These are phyloP conservation scores for Pholiota microspora DNA, from an alignment of 768 basidiomycete genomes.

Conservation along the genomic window DNA sequence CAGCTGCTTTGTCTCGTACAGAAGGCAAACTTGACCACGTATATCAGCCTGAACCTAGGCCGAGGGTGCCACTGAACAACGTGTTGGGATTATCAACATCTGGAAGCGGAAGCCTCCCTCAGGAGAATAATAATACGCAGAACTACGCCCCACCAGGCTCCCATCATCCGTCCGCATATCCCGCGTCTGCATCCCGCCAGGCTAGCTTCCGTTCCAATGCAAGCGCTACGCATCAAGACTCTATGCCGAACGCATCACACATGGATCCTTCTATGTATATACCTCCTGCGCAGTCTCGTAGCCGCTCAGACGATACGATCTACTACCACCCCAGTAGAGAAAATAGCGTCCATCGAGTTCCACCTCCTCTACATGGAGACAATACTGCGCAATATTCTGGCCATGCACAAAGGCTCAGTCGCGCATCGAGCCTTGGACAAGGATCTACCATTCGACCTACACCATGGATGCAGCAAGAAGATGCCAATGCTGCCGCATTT, in stretches of 20 bases:
- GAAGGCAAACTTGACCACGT: neutral
- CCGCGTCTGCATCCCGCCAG: neutral
- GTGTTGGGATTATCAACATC: neutral
- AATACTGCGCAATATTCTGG: neutral
- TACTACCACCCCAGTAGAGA: constrained; percentile 6
- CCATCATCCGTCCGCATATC: neutral
- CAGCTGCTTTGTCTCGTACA: neutral
- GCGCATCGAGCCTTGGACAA: neutral
- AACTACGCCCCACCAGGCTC: neutral
- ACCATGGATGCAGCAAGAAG: constrained; percentile 6
- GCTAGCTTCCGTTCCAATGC: neutral
- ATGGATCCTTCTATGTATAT: neutral
- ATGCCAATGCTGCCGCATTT: neutral
- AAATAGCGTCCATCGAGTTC: neutral
- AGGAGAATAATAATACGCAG: too few species aligned
- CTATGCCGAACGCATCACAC: neutral
- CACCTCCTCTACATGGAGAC: neutral
- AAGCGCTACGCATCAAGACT: neutral
- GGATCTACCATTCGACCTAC: neutral
- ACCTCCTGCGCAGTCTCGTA: neutral
- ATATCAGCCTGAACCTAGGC: neutral
- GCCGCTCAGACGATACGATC: neutral
- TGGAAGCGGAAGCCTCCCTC: neutral
- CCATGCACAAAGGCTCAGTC: neutral
- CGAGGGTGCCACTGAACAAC: neutral